Evolutionary conservation across 2,329 filamentous ascomycete genomes (phyloP).

Genomic region (Sphaerostilbella broomeana): DNA sequence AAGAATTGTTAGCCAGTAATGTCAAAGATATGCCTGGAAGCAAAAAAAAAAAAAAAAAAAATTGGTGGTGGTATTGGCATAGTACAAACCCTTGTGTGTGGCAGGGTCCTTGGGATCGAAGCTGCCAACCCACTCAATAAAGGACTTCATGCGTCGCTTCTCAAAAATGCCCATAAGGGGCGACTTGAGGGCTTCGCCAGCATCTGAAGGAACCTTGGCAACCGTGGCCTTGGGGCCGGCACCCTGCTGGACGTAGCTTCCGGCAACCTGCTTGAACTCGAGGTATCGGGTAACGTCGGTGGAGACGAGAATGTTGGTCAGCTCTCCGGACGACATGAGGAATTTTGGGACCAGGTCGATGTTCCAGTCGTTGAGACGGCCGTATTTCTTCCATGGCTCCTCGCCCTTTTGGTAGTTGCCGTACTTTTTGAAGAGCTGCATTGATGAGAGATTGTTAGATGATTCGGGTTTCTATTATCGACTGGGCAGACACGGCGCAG

Average conservation of each 20-base stretch:
- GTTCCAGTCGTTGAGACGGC: conserved; percentile 96
- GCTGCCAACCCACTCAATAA: conserved; percentile 88
- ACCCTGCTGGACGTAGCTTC: conserved; percentile 93
- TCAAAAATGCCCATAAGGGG: conserved; percentile 96
- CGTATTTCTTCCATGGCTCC: conserved; percentile 98
- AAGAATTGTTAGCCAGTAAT: not conserved
- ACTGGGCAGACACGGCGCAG: conserved; percentile 4
- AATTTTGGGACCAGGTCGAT: conserved; percentile 98
- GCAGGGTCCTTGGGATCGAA: conserved; percentile 76
- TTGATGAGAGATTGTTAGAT: conserved; percentile 15
- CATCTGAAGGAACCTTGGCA: conserved; percentile 94
- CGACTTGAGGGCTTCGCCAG: conserved; percentile 81
- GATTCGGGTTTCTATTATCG: no score
- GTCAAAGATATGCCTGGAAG: not conserved
- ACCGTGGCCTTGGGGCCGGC: conserved; percentile 77
- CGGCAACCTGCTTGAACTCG: conserved; percentile 90
- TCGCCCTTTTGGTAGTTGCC: conserved; percentile 72
- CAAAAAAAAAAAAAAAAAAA: not conserved
- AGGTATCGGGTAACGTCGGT: conserved; percentile 87
- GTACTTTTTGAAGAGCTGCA: conserved; percentile 94
- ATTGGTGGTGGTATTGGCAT: not conserved
- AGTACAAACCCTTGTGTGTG: conserved; percentile 75
- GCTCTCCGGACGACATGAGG: conserved; percentile 95
- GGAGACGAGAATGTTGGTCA: conserved; percentile 96
- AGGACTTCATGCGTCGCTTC: conserved; percentile 94